Base-by-base conservation (phyloP, 192 early-diverging fungal species). In the Mortierella antarctica region DNA sequence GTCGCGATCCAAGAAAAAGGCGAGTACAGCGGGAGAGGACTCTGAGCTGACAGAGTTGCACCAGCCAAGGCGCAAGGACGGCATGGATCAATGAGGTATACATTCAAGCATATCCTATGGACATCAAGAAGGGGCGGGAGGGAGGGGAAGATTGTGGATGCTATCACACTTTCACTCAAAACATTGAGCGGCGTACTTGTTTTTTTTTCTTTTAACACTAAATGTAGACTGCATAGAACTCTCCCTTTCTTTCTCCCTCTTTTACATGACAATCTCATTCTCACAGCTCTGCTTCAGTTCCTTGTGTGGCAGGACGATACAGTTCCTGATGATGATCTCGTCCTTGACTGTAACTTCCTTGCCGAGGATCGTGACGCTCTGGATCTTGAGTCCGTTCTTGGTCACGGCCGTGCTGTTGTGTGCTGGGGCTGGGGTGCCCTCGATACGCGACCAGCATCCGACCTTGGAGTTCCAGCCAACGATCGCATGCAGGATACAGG, bases 251-350 rank as follows among this genome's bases (percentile, higher is more conserved):
- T 41, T 7, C 6, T 44, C 57, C n/a, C 57, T 45, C 13, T 41
- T 74, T 88, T 90, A 98, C 97, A 98, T 97, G 47, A 99, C 87
- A 74, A 99, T 95, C 83, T 97, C 96, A 77, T 96, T 94, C 83
- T 97, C 95, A 87, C 92, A 95, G 83, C 89, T 92, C 50, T 83
- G 67, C 82, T 94, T 94, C 64, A 99, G 87, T 65, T 97, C 98
- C 91, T 99, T 99, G 88, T 98, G 93, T 31, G 98, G 98, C 71
- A 99, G 79, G 41, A 99, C 97, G 65, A 98, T 96, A 69, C 96
- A 98, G 88, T 98, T 97, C 74, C 98, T 89, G 71, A 99, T 94
- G 44, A 96, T 92, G 63, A 90, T 89, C 86, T 99, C 98, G 81
- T 98, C 96, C 73, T 92, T 93, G 57, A 99, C 94, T 10, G 89